Evolutionary conservation across 2,329 filamentous ascomycete species (phyloP).

Genomic region (Fusarium staphyleae): DNA sequence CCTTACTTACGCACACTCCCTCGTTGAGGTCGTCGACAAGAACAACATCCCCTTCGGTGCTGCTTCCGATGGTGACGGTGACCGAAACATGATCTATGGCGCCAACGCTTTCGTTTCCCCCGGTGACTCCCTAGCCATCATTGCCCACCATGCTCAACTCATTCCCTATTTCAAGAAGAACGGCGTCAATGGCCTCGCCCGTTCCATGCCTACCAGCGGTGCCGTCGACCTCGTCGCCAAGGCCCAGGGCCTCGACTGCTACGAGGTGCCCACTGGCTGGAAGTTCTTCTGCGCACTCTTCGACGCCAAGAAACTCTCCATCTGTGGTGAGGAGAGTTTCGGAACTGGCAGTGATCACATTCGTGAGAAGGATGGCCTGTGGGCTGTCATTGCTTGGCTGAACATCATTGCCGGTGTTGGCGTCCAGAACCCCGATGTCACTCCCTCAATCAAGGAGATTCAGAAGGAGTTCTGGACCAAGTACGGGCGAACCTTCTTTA

Average conservation of each 20-base stretch:
- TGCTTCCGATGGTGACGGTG: conserved; percentile 94
- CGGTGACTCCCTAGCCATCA: conserved; percentile 96
- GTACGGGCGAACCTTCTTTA: conserved; percentile 99
- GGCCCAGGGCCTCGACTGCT: conserved; percentile 88
- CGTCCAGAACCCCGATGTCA: conserved; percentile 77
- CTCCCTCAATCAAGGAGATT: conserved; percentile 93
- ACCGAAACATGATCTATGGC: conserved; percentile 99
- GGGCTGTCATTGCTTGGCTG: conserved; percentile 96
- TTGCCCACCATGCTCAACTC: conserved; percentile 92
- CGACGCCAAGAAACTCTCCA: conserved; percentile 93
- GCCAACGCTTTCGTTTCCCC: conserved; percentile 96
- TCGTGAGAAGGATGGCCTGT: conserved; percentile 97
- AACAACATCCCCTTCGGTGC: conserved; percentile 93
- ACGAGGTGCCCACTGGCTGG: conserved; percentile 98
- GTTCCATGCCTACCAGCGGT: conserved; percentile 96
- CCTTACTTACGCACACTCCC: conserved; percentile 92
- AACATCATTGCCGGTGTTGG: conserved; percentile 98
- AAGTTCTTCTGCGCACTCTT: conserved; percentile 99
- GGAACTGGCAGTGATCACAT: conserved; percentile 99
- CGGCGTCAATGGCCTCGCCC: conserved; percentile 91
- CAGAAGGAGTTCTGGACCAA: conserved; percentile 96
- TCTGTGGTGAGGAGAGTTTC: conserved; percentile 98
- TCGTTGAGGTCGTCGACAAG: conserved; percentile 93
- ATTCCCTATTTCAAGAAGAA: conserved; percentile 99
- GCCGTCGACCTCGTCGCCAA: conserved; percentile 96